Percentiles rank a stretch among this genome's conserved stretches.
Evolutionary conservation across 1,284 basidiomycete species (phyloP).

Genomic region (Boletus holoroseus): DNA sequence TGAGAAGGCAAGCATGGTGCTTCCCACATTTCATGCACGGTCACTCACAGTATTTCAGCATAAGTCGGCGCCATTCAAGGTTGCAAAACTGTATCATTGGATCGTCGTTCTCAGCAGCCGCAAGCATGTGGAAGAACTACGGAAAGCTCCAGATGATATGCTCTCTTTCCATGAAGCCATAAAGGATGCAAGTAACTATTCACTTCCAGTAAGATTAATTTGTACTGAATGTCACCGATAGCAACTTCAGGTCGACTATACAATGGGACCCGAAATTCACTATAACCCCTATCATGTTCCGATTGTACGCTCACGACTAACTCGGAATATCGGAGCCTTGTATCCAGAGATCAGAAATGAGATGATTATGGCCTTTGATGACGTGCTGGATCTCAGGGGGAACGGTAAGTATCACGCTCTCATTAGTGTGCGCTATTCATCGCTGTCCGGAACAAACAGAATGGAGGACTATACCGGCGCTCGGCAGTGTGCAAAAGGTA

Average conservation of each 20-base stretch:
- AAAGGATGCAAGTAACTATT: not conserved
- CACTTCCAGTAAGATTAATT: not conserved
- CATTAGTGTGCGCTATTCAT: not conserved
- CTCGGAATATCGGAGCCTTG: slow-evolving; percentile 27
- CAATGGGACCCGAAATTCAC: no score
- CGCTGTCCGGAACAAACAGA: not conserved
- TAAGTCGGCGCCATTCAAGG: no score
- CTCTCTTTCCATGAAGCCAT: no score
- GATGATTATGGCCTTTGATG: slow-evolving; percentile 25
- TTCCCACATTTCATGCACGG: not conserved
- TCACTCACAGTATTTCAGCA: no score
- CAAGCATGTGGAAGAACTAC: no score
- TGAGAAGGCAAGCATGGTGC: no score
- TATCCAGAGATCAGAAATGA: slow-evolving; percentile 34
- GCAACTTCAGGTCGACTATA: not conserved
- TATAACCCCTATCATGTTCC: not conserved
- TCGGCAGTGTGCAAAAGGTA: slow-evolving; percentile 6
- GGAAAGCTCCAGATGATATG: no score
- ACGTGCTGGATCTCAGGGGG: not conserved
- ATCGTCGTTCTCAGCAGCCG: no score
- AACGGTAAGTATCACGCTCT: not conserved
- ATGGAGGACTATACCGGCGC: no score
- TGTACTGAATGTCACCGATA: not conserved
- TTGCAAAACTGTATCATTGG: no score
- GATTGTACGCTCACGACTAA: slow-evolving; percentile 27